A percentile compares a stretch with the other conserved stretches of the same genome.
These are phyloP conservation scores for Colletotrichum tamarilloi DNA, from an alignment of 2,329 filamentous ascomycete genomes.

Conservation along the genomic window DNA sequence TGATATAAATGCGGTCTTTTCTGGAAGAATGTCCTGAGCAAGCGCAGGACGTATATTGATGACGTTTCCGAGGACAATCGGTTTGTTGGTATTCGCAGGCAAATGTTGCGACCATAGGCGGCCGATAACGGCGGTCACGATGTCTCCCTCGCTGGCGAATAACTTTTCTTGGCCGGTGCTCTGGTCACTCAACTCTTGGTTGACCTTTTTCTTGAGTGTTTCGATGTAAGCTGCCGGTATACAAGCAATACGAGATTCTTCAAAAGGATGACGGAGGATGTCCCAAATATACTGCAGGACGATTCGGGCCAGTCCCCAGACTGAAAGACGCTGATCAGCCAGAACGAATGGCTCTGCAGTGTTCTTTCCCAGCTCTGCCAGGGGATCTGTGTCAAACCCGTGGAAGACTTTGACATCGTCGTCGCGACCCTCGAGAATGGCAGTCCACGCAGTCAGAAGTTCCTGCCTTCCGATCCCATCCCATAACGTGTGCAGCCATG, in stretches of 20 bases:
- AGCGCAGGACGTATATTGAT: neutral
- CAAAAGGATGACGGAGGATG: neutral
- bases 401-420: constrained; percentile 49
- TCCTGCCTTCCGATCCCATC: constrained; percentile 55
- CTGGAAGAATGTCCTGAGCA: neutral
- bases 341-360: neutral
- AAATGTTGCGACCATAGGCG: constrained; percentile 26
- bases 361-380: constrained; percentile 35
- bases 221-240: neutral
- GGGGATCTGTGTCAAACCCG: constrained; percentile 47
- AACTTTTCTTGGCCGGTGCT: constrained; percentile 32
- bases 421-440: constrained; percentile 54
- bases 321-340: neutral
- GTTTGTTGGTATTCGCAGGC: constrained; percentile 35
- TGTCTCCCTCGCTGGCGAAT: constrained; percentile 57
- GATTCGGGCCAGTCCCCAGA: neutral
- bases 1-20: neutral
- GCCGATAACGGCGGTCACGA: constrained; percentile 53
- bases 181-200: neutral
- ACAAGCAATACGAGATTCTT: neutral
- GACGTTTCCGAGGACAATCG: constrained; percentile 36
- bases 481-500: constrained; percentile 57
- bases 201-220: constrained; percentile 39
- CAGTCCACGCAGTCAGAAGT: constrained; percentile 57
- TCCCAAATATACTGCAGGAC: neutral